Percentiles rank a stretch among this genome's conserved stretches.
Conservation (phyloP, 352 stramenopile genomes). For the Pythium folliculosum region DNA sequence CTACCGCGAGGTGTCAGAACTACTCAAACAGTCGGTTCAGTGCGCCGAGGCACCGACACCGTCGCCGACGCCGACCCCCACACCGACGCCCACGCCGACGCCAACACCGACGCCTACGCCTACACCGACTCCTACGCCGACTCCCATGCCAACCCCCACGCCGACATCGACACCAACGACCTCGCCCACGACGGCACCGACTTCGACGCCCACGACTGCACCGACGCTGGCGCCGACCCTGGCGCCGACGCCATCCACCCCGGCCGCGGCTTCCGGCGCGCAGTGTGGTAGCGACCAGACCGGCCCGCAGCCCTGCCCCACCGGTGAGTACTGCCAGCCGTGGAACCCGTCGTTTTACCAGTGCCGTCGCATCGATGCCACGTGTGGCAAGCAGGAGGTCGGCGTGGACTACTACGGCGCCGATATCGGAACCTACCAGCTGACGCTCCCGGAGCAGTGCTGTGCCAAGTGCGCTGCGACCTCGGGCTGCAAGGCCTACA, state of each 20-base stretch:
- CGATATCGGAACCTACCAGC: conserved; percentile 26
- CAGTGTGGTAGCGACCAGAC: conserved; percentile 11
- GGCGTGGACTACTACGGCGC: conserved; percentile 47
- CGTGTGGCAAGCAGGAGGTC: conserved; percentile 37
- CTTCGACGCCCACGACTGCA: neutral
- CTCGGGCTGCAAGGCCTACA: neutral
- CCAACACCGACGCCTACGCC: neutral
- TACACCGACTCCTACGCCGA: neutral
- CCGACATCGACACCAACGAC: neutral
- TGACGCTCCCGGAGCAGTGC: neutral
- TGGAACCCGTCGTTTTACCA: conserved; percentile 41
- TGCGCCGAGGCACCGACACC: conserved; percentile 15
- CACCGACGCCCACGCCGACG: neutral
- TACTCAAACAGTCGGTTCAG: conserved; percentile 21
- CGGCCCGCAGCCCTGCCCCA: neutral
- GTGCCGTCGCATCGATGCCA: conserved; percentile 30
- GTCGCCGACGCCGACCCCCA: neutral
- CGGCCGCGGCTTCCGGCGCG: neutral
- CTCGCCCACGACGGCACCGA: neutral
- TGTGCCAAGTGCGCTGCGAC: neutral
- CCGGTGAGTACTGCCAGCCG: conserved; percentile 38
- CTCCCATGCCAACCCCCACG: neutral
- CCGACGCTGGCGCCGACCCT: neutral
- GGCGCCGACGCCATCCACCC: no score
- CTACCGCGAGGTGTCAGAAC: neutral